Percentiles rank a stretch among this genome's conserved stretches.
Conservation (phyloP, 345 rosid species). For the Trapa bicornis region DNA sequence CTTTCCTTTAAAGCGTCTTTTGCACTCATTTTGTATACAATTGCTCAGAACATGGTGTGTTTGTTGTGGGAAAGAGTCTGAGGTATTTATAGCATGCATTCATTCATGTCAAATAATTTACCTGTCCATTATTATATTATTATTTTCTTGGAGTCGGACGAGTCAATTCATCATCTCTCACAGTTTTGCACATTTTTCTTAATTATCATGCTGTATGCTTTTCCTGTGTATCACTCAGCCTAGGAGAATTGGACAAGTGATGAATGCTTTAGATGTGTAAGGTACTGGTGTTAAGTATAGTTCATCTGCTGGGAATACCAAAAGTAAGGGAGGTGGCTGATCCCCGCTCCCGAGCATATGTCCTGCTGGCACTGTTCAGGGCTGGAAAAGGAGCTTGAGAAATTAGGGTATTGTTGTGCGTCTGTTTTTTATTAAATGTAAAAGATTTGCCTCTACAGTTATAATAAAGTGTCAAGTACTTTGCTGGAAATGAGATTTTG, state of each 20-base stretch:
- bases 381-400: not conserved
- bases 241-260: not conserved
- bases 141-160: conserved; percentile 8
- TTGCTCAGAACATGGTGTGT: conserved; percentile 16
- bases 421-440: not conserved
- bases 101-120: conserved; percentile 12
- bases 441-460: not conserved
- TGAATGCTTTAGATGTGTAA: not conserved
- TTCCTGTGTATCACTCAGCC: not conserved
- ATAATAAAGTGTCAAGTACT: not conserved
- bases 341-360: not conserved
- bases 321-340: not conserved
- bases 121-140: conserved; percentile 6
- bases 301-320: not conserved
- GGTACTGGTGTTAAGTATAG: not conserved
- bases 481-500: conserved; percentile 1
- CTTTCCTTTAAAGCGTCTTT: not conserved
- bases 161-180: not conserved
- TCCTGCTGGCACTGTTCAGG: not conserved
- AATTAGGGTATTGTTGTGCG: not conserved
- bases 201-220: not conserved
- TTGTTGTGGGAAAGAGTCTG: conserved; percentile 11
- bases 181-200: not conserved
- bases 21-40: conserved; percentile 26
- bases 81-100: conserved; percentile 26